Evolutionary conservation across 2,329 filamentous ascomycete species (phyloP), one percentile per base, ranked within the genome.

Genomic region (Lasiodiplodia sp.): DNA sequence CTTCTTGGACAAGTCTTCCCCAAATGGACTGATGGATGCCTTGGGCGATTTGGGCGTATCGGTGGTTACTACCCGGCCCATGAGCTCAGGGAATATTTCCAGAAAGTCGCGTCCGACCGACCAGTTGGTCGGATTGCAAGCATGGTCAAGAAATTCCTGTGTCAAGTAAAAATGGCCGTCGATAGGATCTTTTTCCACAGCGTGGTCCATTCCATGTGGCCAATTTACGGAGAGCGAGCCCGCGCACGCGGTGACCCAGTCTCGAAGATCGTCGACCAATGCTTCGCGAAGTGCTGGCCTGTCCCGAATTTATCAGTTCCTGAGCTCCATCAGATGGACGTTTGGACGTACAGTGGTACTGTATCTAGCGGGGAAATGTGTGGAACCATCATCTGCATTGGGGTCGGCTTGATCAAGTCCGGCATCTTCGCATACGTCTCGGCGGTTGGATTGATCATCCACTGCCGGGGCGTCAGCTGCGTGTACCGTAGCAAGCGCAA

Each of bases 301-400:
- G 25, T 25, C 12, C 28, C 28, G 23, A 60, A n/a, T n/a, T 25
- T 0, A 34, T 67, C n/a, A 67, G 65, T 31, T 21, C n/a, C 16
- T 16, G 8, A 44, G 21, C 18, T 23, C 12, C 18, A 23, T 25
- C 16, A 21, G 23, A 53, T 11, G 12, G 12, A 21, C 4, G 21
- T 8, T 16, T 21, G 25, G 28, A 67, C 53, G 25, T 60, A 67
- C 65, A 67, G 11, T n/a, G 65, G 65, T 18, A 67, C 55, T 14
- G 65, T 67, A 21, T 67, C 65, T 11, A 67, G 25, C 23, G 65
- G 65, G 4, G 65, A 60, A 31, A 60, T 60, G 28, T 67, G 65
- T 47, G 65, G 65, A 4, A 67, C 65, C 65, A 67, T 67, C 65
- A 67, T 67, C n/a, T 67, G 65, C 31, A 44, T 49, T 25, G 65